Conservation (phyloP, 345 rosid genomes). For the Brassica incana region DNA sequence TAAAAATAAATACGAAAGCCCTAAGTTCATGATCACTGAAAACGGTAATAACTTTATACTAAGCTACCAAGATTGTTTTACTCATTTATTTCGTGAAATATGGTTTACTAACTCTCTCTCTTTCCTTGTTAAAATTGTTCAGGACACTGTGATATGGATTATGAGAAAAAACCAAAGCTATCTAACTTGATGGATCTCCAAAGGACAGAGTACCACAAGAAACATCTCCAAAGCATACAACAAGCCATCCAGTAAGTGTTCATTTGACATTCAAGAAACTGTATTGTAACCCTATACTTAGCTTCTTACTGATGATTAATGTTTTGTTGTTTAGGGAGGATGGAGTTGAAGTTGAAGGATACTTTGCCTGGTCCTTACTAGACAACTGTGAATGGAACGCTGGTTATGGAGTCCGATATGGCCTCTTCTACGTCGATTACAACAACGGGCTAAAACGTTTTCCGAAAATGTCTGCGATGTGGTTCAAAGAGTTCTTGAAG, state of each 20-base stretch:
- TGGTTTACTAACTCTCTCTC: slow-evolving; percentile 3
- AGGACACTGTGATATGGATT: slow-evolving; percentile 40
- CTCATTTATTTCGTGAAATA: neutral
- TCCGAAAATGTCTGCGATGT: slow-evolving; percentile 59
- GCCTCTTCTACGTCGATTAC: slow-evolving; percentile 54
- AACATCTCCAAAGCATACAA: slow-evolving; percentile 42
- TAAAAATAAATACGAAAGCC: slow-evolving; percentile 43
- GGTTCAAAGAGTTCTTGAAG: slow-evolving; percentile 62
- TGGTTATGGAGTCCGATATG: slow-evolving; percentile 56
- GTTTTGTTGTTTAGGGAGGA: slow-evolving; percentile 38
- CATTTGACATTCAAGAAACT: neutral
- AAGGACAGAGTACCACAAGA: slow-evolving; percentile 42
- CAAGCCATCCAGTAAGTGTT: slow-evolving; percentile 38
- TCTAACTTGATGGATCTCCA: slow-evolving; percentile 42
- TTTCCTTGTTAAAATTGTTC: neutral
- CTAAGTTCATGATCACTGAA: slow-evolving; percentile 52
- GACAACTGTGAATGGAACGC: slow-evolving; percentile 65
- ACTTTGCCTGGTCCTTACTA: slow-evolving; percentile 61
- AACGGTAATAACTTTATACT: slow-evolving; percentile 43
- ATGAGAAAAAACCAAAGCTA: slow-evolving; percentile 35
- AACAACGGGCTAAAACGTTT: slow-evolving; percentile 55
- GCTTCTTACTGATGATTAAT: slow-evolving; percentile 9
- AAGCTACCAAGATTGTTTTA: neutral
- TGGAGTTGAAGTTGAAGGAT: slow-evolving; percentile 55
- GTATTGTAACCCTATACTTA: neutral